Evolutionary conservation across 768 basidiomycete genomes (phyloP).

Genomic region (Collybia sordida): DNA sequence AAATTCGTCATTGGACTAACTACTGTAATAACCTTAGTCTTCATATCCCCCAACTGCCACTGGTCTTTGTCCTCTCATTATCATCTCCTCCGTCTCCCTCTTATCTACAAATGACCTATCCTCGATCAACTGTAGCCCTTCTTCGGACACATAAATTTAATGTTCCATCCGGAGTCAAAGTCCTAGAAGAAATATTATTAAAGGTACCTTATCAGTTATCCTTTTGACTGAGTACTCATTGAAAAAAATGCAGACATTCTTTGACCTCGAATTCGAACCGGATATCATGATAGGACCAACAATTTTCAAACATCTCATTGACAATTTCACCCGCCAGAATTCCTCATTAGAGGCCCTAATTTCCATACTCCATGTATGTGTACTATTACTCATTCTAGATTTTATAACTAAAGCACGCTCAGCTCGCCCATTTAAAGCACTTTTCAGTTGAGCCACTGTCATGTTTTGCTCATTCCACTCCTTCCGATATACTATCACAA

Average conservation of each 20-base stretch:
- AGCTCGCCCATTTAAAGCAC: conserved; percentile 72
- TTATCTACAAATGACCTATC: conserved; percentile 59
- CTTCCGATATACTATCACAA: conserved; percentile 12
- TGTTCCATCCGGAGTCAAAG: conserved; percentile 44
- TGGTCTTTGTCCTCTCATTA: conserved; percentile 64
- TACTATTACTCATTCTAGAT: conserved; percentile 2
- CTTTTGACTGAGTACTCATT: not conserved
- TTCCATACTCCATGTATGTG: conserved; percentile 59
- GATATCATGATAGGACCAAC: conserved; percentile 61
- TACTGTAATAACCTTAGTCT: conserved; percentile 35
- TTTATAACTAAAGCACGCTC: not conserved
- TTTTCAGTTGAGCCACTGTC: conserved; percentile 60
- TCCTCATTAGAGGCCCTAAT: conserved; percentile 56
- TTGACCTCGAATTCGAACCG: conserved; percentile 60
- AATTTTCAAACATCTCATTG: conserved; percentile 51
- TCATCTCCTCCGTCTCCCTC: conserved; percentile 56
- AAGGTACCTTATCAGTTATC: conserved; percentile 37
- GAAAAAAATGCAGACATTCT: conserved; percentile 53
- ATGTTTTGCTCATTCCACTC: conserved; percentile 34
- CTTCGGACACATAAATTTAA: conserved; percentile 53
- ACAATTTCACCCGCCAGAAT: conserved; percentile 56
- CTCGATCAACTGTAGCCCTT: conserved; percentile 56
- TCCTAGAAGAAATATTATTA: conserved; percentile 54
- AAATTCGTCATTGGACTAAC: too few species aligned
- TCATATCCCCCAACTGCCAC: conserved; percentile 50